Evolutionary conservation across 768 basidiomycete species (phyloP).

Genomic region (Mycena chlorophos): DNA sequence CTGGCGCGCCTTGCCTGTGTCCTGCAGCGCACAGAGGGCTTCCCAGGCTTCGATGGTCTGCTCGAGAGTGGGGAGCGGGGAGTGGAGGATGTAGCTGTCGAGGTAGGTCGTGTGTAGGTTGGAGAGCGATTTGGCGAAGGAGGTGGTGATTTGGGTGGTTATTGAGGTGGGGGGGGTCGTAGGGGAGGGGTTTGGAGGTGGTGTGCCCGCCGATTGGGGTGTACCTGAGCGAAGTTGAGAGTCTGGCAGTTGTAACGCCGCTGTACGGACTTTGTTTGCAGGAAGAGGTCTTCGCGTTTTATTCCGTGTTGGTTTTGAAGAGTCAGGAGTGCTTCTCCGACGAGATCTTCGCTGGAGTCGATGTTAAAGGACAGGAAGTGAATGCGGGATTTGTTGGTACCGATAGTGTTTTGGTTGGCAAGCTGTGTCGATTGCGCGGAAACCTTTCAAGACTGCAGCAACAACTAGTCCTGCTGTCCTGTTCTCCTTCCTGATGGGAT

Average conservation of each 20-base stretch:
- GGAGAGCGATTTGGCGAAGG: slow-evolving; percentile 61
- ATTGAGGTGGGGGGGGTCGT: slow-evolving; percentile 57
- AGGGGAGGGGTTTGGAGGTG: slow-evolving; percentile 66
- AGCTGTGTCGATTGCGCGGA: slow-evolving; percentile 83
- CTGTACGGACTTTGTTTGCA: slow-evolving; percentile 72
- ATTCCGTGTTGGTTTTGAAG: slow-evolving; percentile 59
- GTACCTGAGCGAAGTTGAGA: slow-evolving; percentile 47
- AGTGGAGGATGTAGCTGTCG: slow-evolving; percentile 80
- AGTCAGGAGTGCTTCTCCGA: slow-evolving; percentile 68
- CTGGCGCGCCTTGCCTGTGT: slow-evolving; percentile 58
- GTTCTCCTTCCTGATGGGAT: slow-evolving; percentile 67
- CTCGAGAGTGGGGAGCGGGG: slow-evolving; percentile 58
- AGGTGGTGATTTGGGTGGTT: slow-evolving; percentile 59
- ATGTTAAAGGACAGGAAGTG: slow-evolving; percentile 1
- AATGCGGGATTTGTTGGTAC: slow-evolving; percentile 30
- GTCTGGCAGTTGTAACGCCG: not conserved
- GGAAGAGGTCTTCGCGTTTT: slow-evolving; percentile 67
- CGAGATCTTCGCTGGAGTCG: slow-evolving; percentile 66
- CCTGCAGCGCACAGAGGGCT: slow-evolving; percentile 59
- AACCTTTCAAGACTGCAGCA: slow-evolving; percentile 72
- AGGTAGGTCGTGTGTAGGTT: slow-evolving; percentile 74
- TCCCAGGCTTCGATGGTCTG: slow-evolving; percentile 72
- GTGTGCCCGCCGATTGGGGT: slow-evolving; percentile 79
- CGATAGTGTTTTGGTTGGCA: slow-evolving; percentile 76
- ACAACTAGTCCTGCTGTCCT: slow-evolving; percentile 66